Evolutionary conservation across 108 stramenopile genomes (phyloP).

Genomic region (Mayamaea pseudoterrestris): DNA sequence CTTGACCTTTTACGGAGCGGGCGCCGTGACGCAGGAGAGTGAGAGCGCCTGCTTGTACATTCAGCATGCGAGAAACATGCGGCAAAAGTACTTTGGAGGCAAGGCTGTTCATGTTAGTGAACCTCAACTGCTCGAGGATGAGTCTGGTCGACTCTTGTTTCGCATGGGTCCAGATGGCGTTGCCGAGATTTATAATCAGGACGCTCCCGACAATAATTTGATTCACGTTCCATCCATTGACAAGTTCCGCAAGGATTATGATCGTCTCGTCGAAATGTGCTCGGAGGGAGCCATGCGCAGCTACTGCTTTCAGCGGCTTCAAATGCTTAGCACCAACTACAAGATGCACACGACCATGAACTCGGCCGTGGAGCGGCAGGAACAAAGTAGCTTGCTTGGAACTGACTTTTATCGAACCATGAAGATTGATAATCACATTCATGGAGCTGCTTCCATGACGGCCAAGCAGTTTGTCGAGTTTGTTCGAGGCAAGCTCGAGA

Average conservation of each 20-base stretch:
- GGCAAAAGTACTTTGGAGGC: slow-evolving; percentile 62
- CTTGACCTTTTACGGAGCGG: slow-evolving; percentile 79
- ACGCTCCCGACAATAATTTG: slow-evolving; percentile 10
- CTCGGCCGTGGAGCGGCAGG: slow-evolving; percentile 60
- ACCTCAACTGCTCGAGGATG: not conserved
- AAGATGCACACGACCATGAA: slow-evolving; percentile 84
- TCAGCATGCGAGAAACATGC: slow-evolving; percentile 43
- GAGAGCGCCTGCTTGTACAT: slow-evolving; percentile 60
- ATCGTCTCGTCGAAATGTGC: slow-evolving; percentile 51
- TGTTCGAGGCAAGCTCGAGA: slow-evolving; percentile 92
- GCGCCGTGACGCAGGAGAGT: slow-evolving; percentile 64
- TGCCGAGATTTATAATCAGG: slow-evolving; percentile 37
- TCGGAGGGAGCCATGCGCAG: slow-evolving; percentile 73
- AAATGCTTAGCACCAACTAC: slow-evolving; percentile 68
- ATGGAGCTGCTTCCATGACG: slow-evolving; percentile 92
- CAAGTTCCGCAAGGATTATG: slow-evolving; percentile 62
- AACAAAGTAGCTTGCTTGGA: slow-evolving; percentile 69
- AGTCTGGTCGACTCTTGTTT: slow-evolving; percentile 11
- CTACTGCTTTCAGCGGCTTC: slow-evolving; percentile 79
- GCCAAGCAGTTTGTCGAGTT: slow-evolving; percentile 98
- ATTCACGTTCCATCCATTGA: slow-evolving; percentile 43
- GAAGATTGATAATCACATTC: slow-evolving; percentile 99
- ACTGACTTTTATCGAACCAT: slow-evolving; percentile 98
- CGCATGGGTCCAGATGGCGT: slow-evolving; percentile 57
- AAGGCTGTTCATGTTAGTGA: slow-evolving; percentile 14